A percentile compares a stretch with the other conserved stretches of the same genome.
These are phyloP conservation scores for Coffea humblotiana DNA, from an alignment of 305 asterid species.

Conservation along the genomic window DNA sequence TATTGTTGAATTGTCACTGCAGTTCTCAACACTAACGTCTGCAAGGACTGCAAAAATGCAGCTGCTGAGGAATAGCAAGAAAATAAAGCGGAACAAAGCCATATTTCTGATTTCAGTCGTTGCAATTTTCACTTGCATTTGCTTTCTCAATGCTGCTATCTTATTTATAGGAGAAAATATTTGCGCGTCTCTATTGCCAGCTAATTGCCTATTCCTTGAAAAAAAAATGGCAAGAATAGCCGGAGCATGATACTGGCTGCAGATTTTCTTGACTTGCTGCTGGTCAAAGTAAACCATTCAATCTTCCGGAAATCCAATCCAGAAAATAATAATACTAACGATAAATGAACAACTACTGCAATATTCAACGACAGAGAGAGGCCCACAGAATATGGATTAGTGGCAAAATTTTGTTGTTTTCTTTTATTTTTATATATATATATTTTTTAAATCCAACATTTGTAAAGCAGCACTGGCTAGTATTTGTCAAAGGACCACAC, in stretches of 20 bases:
- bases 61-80: constrained; percentile 24
- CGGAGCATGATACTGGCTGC: not conserved
- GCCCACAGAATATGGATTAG: not conserved
- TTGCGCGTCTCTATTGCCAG: not conserved
- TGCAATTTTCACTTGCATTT: not conserved
- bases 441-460: too few relatives aligned
- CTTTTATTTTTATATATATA: too few relatives aligned
- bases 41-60: constrained; percentile 28
- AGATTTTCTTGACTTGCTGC: not conserved
- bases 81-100: constrained; percentile 26
- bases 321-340: not conserved
- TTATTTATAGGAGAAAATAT: not conserved
- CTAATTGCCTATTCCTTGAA: not conserved
- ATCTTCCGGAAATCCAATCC: not conserved
- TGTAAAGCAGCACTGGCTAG: too few relatives aligned
- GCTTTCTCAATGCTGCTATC: not conserved
- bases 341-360: too few relatives aligned
- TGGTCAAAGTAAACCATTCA: constrained; percentile 8
- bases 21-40: constrained; percentile 20
- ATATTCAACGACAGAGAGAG: not conserved
- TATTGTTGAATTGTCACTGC: constrained; percentile 27
- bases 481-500: not conserved
- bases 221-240: not conserved
- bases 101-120: constrained; percentile 15
- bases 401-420: not conserved